These are phyloP conservation scores for Rhynchospora breviuscula DNA, from an alignment of 176 grass and related monocot genomes.

Conservation along the genomic window DNA sequence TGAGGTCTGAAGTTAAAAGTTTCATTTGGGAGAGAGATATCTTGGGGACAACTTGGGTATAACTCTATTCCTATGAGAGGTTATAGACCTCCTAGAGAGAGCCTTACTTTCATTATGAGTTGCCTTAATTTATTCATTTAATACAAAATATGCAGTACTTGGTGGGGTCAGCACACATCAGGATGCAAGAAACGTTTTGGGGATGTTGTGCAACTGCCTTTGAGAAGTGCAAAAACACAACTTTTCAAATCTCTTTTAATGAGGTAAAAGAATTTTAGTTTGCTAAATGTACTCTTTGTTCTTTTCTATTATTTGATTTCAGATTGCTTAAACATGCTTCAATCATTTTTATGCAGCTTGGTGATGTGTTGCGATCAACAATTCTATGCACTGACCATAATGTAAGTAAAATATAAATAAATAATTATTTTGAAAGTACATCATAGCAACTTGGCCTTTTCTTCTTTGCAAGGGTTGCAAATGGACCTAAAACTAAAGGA, in stretches of 20 bases:
- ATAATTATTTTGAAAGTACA: neutral
- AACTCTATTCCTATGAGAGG: no score
- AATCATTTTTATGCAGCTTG: slow-evolving; percentile 16
- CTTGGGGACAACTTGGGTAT: neutral
- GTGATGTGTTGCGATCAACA: slow-evolving; percentile 24
- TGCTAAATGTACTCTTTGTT: neutral
- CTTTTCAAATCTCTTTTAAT: slow-evolving; percentile 9
- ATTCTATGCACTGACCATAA: slow-evolving; percentile 5
- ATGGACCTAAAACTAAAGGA: neutral
- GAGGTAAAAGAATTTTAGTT: slow-evolving; percentile 17
- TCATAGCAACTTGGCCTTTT: neutral
- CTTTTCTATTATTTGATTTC: neutral
- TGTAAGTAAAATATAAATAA: slow-evolving; percentile 14
- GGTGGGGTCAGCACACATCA: slow-evolving; percentile 65
- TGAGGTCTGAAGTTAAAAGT: neutral
- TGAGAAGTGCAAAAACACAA: slow-evolving; percentile 43
- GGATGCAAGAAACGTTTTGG: slow-evolving; percentile 59
- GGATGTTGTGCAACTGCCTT: slow-evolving; percentile 51
- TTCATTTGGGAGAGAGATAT: neutral
- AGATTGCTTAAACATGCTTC: neutral
- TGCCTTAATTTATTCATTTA: neutral
- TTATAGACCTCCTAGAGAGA: neutral
- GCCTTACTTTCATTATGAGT: neutral
- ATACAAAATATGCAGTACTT: slow-evolving; percentile 52
- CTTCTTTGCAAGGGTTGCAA: neutral